phyloP scores from a whole-genome alignment of 371 early-diverging fungal species.

The Rhizomucor miehei region DNA sequence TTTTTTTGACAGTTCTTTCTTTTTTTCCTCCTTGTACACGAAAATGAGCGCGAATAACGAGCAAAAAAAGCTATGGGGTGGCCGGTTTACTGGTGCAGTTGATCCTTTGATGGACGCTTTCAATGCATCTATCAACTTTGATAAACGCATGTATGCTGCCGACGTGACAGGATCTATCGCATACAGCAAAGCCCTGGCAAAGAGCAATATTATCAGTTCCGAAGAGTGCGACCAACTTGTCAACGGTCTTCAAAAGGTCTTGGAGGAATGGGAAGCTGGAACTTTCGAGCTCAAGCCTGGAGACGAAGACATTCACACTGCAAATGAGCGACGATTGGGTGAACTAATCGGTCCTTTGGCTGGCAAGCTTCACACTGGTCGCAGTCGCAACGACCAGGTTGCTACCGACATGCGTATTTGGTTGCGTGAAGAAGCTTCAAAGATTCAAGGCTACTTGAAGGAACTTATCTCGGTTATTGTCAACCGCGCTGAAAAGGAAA shows the following conservation, averaged over 20 bases:
- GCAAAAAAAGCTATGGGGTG: constrained; percentile 39
- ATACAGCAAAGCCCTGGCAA: constrained; percentile 83
- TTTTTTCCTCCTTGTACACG: no score
- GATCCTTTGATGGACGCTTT: constrained; percentile 96
- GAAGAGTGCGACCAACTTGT: constrained; percentile 73
- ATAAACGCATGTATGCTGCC: constrained; percentile 86
- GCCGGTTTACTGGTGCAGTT: constrained; percentile 83
- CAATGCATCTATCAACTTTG: constrained; percentile 93
- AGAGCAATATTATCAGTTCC: constrained; percentile 71
- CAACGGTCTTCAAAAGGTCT: constrained; percentile 73
- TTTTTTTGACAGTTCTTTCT: no score
- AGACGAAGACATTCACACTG: constrained; percentile 98
- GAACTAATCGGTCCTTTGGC: constrained; percentile 91
- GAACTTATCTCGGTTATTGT: constrained; percentile 73
- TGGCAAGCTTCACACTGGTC: constrained; percentile 96
- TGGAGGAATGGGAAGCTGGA: constrained; percentile 78
- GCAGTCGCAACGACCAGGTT: constrained; percentile 95
- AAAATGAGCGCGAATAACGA: constrained; percentile 2
- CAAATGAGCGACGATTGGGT: constrained; percentile 93
- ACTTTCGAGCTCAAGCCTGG: constrained; percentile 73
- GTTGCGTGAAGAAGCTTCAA: constrained; percentile 77
- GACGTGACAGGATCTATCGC: constrained; percentile 90
- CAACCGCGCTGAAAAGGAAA: constrained; percentile 79
- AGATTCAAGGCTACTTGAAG: constrained; percentile 63
- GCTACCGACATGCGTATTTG: constrained; percentile 98